phyloP scores from a whole-genome alignment of 1,139 yeast species.

The Meyerozyma carpophila region DNA sequence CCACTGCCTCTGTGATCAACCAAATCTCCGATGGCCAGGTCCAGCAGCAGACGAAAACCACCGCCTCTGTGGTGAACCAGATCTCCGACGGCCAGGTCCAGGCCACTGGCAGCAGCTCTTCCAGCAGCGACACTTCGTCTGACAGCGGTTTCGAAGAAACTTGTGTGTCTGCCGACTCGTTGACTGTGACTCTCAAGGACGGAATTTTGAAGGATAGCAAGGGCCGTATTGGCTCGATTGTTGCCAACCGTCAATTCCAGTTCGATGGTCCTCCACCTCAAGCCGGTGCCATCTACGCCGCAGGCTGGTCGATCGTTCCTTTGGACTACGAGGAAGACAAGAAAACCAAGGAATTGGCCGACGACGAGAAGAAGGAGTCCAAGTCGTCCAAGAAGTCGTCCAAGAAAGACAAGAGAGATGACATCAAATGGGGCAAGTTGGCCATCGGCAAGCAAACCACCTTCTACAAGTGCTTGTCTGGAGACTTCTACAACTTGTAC shows the following conservation, averaged over 20 bases:
- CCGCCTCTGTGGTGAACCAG: too few species aligned
- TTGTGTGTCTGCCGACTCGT: constrained; percentile 24
- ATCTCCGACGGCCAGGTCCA: constrained; percentile 4
- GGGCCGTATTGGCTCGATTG: constrained; percentile 39
- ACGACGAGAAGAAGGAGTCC: constrained; percentile 2
- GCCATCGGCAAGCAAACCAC: constrained; percentile 35
- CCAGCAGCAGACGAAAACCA: constrained; percentile 5
- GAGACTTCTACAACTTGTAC: constrained; percentile 40
- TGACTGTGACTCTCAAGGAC: constrained; percentile 23
- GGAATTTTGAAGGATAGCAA: constrained; percentile 26
- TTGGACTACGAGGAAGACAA: constrained; percentile 12
- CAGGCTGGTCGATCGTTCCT: constrained; percentile 33
- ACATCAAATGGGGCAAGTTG: constrained; percentile 19
- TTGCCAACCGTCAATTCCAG: constrained; percentile 42
- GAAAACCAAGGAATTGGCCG: constrained; percentile 7
- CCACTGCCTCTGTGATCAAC: constrained; percentile 27
- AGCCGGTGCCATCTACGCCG: constrained; percentile 37
- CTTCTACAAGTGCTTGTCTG: constrained; percentile 39
- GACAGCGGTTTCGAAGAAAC: constrained; percentile 10
- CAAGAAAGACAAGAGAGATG: constrained; percentile 15
- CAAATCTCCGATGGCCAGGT: constrained; percentile 18
- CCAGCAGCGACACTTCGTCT: not conserved
- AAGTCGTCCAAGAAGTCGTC: not conserved
- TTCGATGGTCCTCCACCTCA: constrained; percentile 43
- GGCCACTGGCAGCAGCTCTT: constrained; percentile 4